Conservation (phyloP, 441 rosid species). For the Adansonia grandidieri region DNA sequence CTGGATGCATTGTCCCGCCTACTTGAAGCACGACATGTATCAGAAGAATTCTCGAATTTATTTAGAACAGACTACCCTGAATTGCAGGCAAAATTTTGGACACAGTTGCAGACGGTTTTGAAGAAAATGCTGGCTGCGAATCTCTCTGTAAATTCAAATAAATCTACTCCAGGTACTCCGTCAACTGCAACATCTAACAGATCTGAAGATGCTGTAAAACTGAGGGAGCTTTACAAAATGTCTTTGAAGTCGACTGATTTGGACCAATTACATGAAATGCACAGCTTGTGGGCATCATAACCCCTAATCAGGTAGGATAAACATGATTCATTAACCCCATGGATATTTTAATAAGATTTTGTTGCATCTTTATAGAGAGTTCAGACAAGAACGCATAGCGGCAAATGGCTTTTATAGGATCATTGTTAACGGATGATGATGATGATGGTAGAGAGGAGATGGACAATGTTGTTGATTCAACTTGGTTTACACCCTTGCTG, state of each 20-base stretch:
- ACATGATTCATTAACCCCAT: not conserved
- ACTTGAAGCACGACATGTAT: constrained; percentile 67
- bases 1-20: constrained; percentile 72
- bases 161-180: constrained; percentile 37
- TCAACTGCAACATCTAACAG: constrained; percentile 40
- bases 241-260: constrained; percentile 62
- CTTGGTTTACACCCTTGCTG: not conserved
- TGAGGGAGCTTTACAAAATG: constrained; percentile 78
- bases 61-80: constrained; percentile 48
- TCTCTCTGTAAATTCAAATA: constrained; percentile 45
- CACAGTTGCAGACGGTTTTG: constrained; percentile 66
- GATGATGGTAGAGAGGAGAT: not conserved
- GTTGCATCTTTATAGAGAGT: not conserved
- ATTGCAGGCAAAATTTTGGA: constrained; percentile 66
- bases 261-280: constrained; percentile 59
- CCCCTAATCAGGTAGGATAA: not conserved
- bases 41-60: constrained; percentile 42
- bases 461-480: not conserved
- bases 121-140: constrained; percentile 63
- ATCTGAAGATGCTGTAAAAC: constrained; percentile 56
- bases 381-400: not conserved
- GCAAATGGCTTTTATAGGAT: not conserved
- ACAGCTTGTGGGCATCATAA: constrained; percentile 63
- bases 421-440: not conserved
- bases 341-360: not conserved